Percentiles rank a stretch among this genome's conserved stretches.
Conservation (phyloP, 1,284 basidiomycete species). For the Puccinia horiana region DNA sequence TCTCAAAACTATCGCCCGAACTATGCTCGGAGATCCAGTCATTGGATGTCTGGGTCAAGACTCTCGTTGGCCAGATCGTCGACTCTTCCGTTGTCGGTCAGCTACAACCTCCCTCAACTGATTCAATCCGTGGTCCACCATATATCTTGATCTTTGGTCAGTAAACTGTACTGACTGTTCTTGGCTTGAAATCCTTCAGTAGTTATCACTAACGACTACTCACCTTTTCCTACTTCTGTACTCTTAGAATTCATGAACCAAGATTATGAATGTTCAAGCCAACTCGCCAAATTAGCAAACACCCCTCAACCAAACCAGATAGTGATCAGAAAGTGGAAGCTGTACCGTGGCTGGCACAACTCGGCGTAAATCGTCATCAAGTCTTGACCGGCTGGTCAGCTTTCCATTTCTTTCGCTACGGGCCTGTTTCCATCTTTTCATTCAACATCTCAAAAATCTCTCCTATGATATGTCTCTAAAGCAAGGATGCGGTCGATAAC, state of each 20-base stretch:
- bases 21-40: neutral
- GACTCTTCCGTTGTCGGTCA: conserved; percentile 22
- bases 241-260: conserved; percentile 9
- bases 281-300: neutral
- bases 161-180: neutral
- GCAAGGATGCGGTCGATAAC: too few relatives aligned
- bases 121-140: neutral
- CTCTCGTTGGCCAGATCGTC: neutral
- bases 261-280: neutral
- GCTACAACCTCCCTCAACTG: conserved; percentile 8
- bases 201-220: neutral
- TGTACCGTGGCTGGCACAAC: conserved; percentile 32
- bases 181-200: neutral
- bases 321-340: conserved; percentile 9
- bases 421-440: too few relatives aligned
- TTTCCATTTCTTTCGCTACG: too few relatives aligned
- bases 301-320: neutral
- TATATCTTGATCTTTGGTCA: conserved; percentile 3
- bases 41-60: conserved; percentile 3
- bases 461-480: too few relatives aligned
- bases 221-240: neutral
- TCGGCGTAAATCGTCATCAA: neutral
- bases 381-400: too few relatives aligned
- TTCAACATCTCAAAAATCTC: too few relatives aligned
- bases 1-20: neutral